Conservation (phyloP, 1,139 yeast genomes). For the Debaryomyces coudertii region DNA sequence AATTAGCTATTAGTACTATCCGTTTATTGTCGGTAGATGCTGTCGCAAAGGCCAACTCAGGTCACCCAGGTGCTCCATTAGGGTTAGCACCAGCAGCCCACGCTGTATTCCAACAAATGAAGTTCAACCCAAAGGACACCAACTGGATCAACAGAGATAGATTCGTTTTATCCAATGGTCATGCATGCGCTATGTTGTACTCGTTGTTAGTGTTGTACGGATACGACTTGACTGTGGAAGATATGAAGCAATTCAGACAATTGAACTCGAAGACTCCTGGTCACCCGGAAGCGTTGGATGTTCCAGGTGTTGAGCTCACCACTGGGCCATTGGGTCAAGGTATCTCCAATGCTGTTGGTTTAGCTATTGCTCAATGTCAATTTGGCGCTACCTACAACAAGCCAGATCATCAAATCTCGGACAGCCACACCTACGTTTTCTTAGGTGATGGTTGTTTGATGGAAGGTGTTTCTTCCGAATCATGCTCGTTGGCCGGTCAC, state of each 20-base stretch:
- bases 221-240: constrained; percentile 79
- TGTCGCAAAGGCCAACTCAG: constrained; percentile 88
- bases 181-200: constrained; percentile 92
- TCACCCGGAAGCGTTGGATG: constrained; percentile 82
- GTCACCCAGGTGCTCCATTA: constrained; percentile 99
- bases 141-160: constrained; percentile 95
- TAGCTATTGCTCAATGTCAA: constrained; percentile 93
- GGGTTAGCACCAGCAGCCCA: constrained; percentile 83
- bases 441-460: constrained; percentile 98
- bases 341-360: constrained; percentile 93
- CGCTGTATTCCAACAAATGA: constrained; percentile 80
- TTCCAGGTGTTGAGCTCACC: constrained; percentile 94
- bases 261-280: constrained; percentile 93
- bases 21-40: constrained; percentile 90
- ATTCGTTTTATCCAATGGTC: constrained; percentile 95
- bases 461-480: constrained; percentile 98
- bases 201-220: constrained; percentile 86
- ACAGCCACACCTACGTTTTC: constrained; percentile 77
- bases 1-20: constrained; percentile 81
- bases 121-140: constrained; percentile 88
- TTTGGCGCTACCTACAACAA: constrained; percentile 93
- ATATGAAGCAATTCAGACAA: constrained; percentile 90
- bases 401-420: constrained; percentile 72
- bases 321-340: constrained; percentile 99
- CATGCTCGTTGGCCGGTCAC: constrained; percentile 95